Evolutionary conservation across 176 grass and related monocot species (phyloP).

Genomic region (Aegilops umbellulata): DNA sequence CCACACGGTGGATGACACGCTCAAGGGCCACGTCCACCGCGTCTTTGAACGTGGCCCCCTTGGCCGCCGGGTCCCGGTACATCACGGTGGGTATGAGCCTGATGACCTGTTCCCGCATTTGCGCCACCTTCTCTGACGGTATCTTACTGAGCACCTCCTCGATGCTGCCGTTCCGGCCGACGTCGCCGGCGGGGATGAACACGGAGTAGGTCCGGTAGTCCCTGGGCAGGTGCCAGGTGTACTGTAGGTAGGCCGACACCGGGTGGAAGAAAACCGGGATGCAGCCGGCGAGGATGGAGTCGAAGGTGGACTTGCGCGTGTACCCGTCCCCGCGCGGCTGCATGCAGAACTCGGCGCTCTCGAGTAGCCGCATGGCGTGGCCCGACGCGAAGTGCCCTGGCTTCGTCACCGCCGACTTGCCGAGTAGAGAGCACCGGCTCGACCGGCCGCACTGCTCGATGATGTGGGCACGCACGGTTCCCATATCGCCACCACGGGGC

Average conservation of each 20-base stretch:
- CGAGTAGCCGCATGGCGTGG: neutral
- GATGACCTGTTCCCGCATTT: constrained; percentile 20
- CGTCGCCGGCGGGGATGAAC: neutral
- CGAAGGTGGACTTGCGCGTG: constrained; percentile 40
- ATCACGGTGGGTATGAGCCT: constrained; percentile 20
- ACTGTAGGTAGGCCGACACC: constrained; percentile 21
- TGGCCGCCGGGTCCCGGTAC: neutral
- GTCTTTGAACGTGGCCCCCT: neutral
- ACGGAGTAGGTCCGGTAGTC: constrained; percentile 21
- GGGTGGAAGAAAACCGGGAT: constrained; percentile 75
- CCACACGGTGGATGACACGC: neutral
- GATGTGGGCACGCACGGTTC: neutral
- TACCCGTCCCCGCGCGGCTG: constrained; percentile 46
- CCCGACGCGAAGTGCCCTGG: neutral
- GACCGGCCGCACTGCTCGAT: neutral
- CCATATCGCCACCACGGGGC: neutral
- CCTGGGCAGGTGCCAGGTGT: constrained; percentile 6
- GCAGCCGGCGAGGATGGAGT: constrained; percentile 70
- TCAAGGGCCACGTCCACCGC: constrained; percentile 19
- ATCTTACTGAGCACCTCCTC: neutral
- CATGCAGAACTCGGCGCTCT: constrained; percentile 8
- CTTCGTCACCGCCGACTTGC: neutral
- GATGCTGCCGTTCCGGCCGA: neutral
- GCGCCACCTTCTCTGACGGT: neutral
- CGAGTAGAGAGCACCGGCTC: neutral